Conservation (phyloP, 306 rosid genomes). For the Castanea sativa region DNA sequence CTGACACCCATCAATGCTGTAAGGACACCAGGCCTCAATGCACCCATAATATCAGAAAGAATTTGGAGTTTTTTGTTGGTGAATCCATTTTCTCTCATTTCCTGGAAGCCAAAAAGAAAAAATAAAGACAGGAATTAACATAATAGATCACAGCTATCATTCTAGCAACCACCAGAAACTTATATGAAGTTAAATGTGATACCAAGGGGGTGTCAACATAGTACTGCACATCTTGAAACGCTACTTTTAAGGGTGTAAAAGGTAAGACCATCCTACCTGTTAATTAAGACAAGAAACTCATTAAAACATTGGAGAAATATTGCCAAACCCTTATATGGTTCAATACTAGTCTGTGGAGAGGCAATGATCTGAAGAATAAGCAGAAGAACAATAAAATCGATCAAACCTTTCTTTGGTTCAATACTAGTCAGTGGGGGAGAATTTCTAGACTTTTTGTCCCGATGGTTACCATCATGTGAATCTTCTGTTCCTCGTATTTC, state of each 20-base stretch:
- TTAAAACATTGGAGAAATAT: too few relatives aligned
- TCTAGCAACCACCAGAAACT: too few relatives aligned
- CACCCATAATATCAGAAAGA: slow-evolving; percentile 1
- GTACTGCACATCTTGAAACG: slow-evolving; percentile 47
- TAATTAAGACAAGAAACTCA: neutral
- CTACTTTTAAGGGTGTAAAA: slow-evolving; percentile 35
- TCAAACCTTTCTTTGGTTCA: slow-evolving; percentile 13
- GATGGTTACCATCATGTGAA: neutral
- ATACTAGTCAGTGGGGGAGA: neutral
- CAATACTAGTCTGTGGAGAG: too few relatives aligned
- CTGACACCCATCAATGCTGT: slow-evolving; percentile 8
- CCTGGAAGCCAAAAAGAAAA: slow-evolving; percentile 18
- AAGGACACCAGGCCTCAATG: neutral
- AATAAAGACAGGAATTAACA: neutral
- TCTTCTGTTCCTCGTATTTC: slow-evolving; percentile 12
- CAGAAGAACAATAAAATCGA: neutral
- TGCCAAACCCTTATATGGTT: too few relatives aligned
- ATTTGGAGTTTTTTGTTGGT: slow-evolving; percentile 9
- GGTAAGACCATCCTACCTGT: slow-evolving; percentile 42
- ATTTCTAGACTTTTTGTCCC: neutral
- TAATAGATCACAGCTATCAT: neutral
- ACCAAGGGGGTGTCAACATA: slow-evolving; percentile 43
- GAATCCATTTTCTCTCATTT: slow-evolving; percentile 36
- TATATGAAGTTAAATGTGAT: neutral
- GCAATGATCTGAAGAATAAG: too few relatives aligned